These are phyloP conservation scores for Lepidium campestre DNA, from an alignment of 441 rosid species.

Conservation along the genomic window DNA sequence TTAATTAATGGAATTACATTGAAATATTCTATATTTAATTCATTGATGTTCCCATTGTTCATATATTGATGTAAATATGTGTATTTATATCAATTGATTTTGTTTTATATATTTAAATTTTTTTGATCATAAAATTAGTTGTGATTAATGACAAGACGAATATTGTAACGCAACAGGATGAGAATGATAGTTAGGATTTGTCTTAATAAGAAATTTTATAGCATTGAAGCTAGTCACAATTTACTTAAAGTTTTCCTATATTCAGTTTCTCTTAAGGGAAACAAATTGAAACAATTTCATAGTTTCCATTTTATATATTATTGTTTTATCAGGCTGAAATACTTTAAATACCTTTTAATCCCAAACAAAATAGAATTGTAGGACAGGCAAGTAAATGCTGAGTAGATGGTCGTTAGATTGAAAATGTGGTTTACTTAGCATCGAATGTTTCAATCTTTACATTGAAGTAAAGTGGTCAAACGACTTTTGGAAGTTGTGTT, in stretches of 20 bases:
- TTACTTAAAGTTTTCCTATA: not conserved
- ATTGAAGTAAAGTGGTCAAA: constrained; percentile 17
- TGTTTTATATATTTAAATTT: no score
- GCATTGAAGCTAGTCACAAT: not conserved
- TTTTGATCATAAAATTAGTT: no score
- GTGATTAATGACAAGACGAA: constrained; percentile 12
- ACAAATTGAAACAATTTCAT: not conserved
- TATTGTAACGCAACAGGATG: constrained; percentile 14
- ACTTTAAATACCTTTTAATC: not conserved
- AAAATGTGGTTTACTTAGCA: not conserved
- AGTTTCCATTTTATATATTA: not conserved
- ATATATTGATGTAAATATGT: not conserved
- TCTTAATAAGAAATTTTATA: not conserved
- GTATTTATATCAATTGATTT: not conserved
- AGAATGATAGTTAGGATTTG: constrained; percentile 4
- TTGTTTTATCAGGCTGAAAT: not conserved
- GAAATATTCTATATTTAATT: not conserved
- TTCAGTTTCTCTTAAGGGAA: not conserved
- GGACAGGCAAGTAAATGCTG: constrained; percentile 8
- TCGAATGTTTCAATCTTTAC: constrained; percentile 3
- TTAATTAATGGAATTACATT: constrained; percentile 7
- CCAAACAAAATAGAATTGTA: not conserved
- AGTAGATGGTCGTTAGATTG: not conserved
- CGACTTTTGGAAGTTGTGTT: not conserved
- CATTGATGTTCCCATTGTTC: constrained; percentile 24